Percentiles rank a stretch among this genome's conserved stretches.
These are phyloP conservation scores for Aspergillus transmontanensis DNA, from an alignment of 2,329 filamentous ascomycete species.

Conservation along the genomic window DNA sequence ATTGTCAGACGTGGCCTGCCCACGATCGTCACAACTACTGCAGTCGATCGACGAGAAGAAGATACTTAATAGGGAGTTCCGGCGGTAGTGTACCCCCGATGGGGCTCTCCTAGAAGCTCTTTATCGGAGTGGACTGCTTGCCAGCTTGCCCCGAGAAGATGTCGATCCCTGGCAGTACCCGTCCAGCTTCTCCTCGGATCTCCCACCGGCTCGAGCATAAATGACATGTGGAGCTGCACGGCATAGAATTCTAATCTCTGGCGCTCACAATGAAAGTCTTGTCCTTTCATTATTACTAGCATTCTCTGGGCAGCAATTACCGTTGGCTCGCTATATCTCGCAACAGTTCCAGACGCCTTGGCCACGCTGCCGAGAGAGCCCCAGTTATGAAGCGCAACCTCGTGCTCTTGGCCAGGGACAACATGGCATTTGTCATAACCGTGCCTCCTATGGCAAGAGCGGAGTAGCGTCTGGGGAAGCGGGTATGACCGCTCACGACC, in stretches of 20 bases:
- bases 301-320: constrained; percentile 6
- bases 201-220: neutral
- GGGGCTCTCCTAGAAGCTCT: neutral
- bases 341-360: constrained; percentile 9
- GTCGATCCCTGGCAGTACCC: neutral
- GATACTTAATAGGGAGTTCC: neutral
- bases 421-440: neutral
- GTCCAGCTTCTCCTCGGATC: neutral
- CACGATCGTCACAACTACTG: neutral
- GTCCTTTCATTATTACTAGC: neutral
- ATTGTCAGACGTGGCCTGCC: neutral
- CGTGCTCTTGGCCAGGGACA: constrained; percentile 3
- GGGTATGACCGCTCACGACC: neutral
- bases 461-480: constrained; percentile 1
- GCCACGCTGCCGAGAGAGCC: constrained; percentile 4
- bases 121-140: neutral
- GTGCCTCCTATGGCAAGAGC: neutral
- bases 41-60: neutral
- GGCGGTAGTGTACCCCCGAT: neutral
- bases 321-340: constrained; percentile 12
- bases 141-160: neutral
- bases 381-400: neutral
- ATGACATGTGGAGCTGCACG: neutral
- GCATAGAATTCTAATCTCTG: neutral
- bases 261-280: neutral